Evolutionary conservation across 2,329 filamentous ascomycete genomes (phyloP), one percentile per base, ranked within the genome.

Genomic region (Scleromitrula shiraiana): DNA sequence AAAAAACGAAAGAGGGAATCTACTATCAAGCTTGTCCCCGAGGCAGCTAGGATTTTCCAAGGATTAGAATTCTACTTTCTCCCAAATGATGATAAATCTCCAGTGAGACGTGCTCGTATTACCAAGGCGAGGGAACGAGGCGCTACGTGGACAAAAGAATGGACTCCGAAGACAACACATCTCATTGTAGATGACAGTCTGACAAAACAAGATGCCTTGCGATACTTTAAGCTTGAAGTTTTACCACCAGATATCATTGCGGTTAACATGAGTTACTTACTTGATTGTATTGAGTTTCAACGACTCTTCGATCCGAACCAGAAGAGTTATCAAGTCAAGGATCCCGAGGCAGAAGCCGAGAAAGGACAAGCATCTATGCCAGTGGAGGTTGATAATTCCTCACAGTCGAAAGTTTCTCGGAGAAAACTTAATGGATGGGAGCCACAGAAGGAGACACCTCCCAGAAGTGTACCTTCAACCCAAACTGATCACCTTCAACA

Each of bases 131-230:
- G 79, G 43, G 81, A 88, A 58, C 82, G 82, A 62, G 91, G 91
- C 36, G 91, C 84, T 1, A 68, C 64, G 1, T 93, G 89, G 82
- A 76, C 79, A 23, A 74, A 73, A 42, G 67, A 72, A 0, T 77
- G 82, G 61, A 64, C 65, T 24, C 46, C 56, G 0, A 66, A 66
- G 19, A 77, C 93, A 14, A 94, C 85, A 0, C 88, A 95, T 66
- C 69, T 95, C 41, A 74, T 97, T 50, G 82, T 88, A 2, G 90
- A 96, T 61, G 83, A 80, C 54, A 67, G 67, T 1, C 67, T 93
- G 41, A 69, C 68, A 0, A 90, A 81, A 60, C 65, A 72, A 4
- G 77, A 89, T 49, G 70, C 95, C 6, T 63, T 82, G 46, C 69
- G 67, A 9, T 72, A 77, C 52, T 62, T 88, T 26, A 74, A 49